Evolutionary conservation across 2,329 filamentous ascomycete species (phyloP).

Genomic region (Trichothecium roseum): DNA sequence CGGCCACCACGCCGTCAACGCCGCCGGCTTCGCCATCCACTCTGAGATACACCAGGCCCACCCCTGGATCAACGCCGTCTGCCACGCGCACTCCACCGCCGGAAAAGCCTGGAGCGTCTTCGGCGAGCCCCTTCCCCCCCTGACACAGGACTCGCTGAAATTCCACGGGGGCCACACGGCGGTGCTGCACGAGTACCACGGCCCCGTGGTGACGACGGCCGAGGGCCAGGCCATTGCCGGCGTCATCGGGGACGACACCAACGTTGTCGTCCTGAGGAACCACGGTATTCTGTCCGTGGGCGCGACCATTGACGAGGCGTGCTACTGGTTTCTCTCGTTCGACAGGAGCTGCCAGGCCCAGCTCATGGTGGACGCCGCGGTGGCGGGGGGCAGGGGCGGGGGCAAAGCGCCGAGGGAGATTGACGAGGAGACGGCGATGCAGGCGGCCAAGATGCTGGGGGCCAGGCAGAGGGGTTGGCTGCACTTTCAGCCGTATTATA

Average conservation of each 20-base stretch:
- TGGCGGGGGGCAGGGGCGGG: no score
- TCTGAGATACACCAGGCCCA: constrained; percentile 48
- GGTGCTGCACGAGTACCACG: constrained; percentile 51
- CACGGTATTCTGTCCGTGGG: constrained; percentile 56
- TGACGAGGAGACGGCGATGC: constrained; percentile 26
- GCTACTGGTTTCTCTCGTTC: constrained; percentile 44
- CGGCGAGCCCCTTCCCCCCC: constrained; percentile 46
- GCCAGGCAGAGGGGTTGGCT: not conserved
- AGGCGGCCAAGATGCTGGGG: constrained; percentile 19
- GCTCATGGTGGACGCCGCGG: constrained; percentile 19
- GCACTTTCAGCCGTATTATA: constrained; percentile 1
- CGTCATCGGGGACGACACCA: constrained; percentile 41
- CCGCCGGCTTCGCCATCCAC: constrained; percentile 53
- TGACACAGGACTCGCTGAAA: constrained; percentile 48
- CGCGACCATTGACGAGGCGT: constrained; percentile 55
- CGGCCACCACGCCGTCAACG: constrained; percentile 49
- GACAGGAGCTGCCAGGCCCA: constrained; percentile 23
- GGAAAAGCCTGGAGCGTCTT: constrained; percentile 55
- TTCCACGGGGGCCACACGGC: constrained; percentile 48
- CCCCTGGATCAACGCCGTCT: constrained; percentile 49
- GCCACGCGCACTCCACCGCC: constrained; percentile 47
- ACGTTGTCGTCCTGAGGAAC: constrained; percentile 49
- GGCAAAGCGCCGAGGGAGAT: constrained; percentile 17
- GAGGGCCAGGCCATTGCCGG: constrained; percentile 48
- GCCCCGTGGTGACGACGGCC: constrained; percentile 49